A percentile compares a stretch with the other conserved stretches of the same genome.
These are phyloP conservation scores for Arthrobotrys pseudoclavata DNA, from an alignment of 2,329 filamentous ascomycete genomes.

Conservation along the genomic window DNA sequence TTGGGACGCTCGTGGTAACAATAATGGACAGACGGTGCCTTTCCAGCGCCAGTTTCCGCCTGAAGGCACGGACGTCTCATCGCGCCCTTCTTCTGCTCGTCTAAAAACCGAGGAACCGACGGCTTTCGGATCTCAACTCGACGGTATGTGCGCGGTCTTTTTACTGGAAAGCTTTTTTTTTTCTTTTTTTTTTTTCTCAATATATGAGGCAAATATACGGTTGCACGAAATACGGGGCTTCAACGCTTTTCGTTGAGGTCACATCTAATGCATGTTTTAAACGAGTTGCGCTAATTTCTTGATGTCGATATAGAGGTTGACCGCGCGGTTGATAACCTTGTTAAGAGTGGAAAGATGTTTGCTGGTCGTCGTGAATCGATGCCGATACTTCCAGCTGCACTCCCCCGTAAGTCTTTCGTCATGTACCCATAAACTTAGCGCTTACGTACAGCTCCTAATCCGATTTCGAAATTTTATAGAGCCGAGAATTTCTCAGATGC, in stretches of 20 bases:
- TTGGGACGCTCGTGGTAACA: conserved; percentile 56
- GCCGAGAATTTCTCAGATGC: conserved; percentile 58
- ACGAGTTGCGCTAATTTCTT: conserved; percentile 44
- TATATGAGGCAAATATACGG: conserved; percentile 19
- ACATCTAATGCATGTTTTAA: conserved; percentile 6
- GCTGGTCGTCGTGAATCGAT: conserved; percentile 84
- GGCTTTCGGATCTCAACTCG: conserved; percentile 88
- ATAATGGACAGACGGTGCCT: conserved; percentile 44
- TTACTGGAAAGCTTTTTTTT: conserved; percentile 7
- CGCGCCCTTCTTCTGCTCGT: conserved; percentile 60
- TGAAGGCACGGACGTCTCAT: conserved; percentile 41
- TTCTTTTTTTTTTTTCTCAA: not conserved
- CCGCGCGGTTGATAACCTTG: conserved; percentile 91
- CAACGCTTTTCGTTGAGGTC: conserved; percentile 6
- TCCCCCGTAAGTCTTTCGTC: conserved; percentile 68
- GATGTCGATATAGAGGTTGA: conserved; percentile 81
- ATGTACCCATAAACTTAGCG: conserved; percentile 63
- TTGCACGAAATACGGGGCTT: conserved; percentile 7
- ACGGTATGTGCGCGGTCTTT: conserved; percentile 74
- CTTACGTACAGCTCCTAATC: conserved; percentile 7
- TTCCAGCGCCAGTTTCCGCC: conserved; percentile 58
- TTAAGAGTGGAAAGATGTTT: conserved; percentile 97
- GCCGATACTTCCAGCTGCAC: conserved; percentile 73
- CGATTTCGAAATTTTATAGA: conserved; percentile 25
- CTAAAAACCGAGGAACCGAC: conserved; percentile 76